A percentile compares a stretch with the other conserved stretches of the same genome.
Evolutionary conservation across 306 rosid genomes (phyloP).

Genomic region (Fagus crenata): DNA sequence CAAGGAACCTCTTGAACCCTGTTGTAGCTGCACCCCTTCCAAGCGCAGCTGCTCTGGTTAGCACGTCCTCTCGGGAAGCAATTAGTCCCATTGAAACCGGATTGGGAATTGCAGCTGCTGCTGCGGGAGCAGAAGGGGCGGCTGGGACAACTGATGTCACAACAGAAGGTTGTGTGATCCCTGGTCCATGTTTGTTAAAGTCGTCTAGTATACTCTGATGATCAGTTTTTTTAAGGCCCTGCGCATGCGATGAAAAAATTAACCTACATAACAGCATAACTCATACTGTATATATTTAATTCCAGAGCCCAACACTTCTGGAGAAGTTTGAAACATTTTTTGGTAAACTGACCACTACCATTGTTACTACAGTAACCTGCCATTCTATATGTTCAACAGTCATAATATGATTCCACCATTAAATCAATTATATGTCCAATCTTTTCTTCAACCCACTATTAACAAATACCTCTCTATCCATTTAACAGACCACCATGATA

Average conservation of each 20-base stretch:
- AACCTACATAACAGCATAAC: constrained; percentile 18
- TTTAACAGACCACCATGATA: background rate
- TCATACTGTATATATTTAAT: background rate
- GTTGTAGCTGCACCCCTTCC: constrained; percentile 99
- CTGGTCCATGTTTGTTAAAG: constrained; percentile 91
- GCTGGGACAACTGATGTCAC: constrained; percentile 48
- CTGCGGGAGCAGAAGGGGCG: constrained; percentile 38
- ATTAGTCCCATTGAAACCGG: constrained; percentile 56
- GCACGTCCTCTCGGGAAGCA: constrained; percentile 80
- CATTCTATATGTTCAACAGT: background rate
- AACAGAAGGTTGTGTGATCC: constrained; percentile 68
- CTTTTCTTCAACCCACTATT: no score
- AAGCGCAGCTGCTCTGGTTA: constrained; percentile 93
- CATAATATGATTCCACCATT: background rate
- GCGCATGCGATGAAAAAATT: constrained; percentile 33
- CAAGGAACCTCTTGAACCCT: constrained; percentile 97
- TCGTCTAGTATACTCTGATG: constrained; percentile 90
- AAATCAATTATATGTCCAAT: background rate
- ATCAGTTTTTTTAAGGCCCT: constrained; percentile 92
- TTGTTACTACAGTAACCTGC: background rate
- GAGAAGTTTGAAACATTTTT: no score
- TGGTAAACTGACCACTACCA: no score
- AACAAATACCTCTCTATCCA: background rate
- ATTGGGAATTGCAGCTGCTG: constrained; percentile 50
- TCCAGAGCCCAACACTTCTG: background rate